Evolutionary conservation across 192 early-diverging fungal species (phyloP), one percentile per base, ranked within the genome.

Genomic region (Coemansia sp.): DNA sequence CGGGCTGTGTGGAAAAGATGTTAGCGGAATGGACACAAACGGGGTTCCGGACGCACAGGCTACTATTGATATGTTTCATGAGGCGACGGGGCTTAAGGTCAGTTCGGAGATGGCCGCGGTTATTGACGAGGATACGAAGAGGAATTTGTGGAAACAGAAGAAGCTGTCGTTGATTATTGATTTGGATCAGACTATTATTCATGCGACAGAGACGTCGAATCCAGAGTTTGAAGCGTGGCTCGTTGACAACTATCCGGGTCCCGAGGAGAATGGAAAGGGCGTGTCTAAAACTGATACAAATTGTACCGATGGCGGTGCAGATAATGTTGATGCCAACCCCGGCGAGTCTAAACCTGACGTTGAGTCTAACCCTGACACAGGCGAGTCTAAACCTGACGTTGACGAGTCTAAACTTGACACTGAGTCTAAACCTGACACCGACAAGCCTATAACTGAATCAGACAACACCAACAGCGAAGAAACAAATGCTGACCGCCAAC

Each of bases 141-240:
- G 65, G 21, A 82, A 90, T 64, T 76, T 99, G 51, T 62, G 89
- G 59, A 65, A 75, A 3, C 83, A 82, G 27, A 73, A 84, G 54
- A 93, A 90, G 67, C 84, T 99, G 43, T 93, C 91, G 4, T 76
- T 99, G 22, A 89, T 99, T 56, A 85, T 99, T 17, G 97, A 99
- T 85, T 84, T 99, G 51, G 97, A 99, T 75, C 94, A 96, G 76
- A 99, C 97, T 1, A 85, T 99, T 17, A 91, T 99, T 49, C 97
- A 99, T 57, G 94, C 97, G 5, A 67, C 66, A n/a, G 75, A 72
- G 27, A 70, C 76, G 14, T 45, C 48, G 0, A 70, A 84, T 27
- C 70, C 59, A 7, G 32, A 50, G 7, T 76, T 79, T 60, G 67
- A 70, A 10, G 9, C 25, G 23, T 73, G 76, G 70, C 63, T 83